Evolutionary conservation across 1,139 yeast species (phyloP), one percentile per base, ranked within the genome.

Genomic region (Taphrina betulina): DNA sequence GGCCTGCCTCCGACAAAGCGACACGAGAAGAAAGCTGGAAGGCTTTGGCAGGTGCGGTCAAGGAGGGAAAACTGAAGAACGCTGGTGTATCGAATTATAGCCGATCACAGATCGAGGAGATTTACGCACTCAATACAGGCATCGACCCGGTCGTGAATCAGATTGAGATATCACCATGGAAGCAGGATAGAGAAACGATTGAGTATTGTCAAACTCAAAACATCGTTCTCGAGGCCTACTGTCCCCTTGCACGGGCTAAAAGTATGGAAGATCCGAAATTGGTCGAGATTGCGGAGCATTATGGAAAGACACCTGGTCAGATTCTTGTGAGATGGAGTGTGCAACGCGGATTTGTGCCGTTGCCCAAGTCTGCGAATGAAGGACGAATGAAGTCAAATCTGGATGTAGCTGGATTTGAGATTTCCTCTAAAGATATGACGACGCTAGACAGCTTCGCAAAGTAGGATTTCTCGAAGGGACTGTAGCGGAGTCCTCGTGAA

Each of bases 331-430:
- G 72, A 52, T 78, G 81, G 81, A 63, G 67, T 42, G 53, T 69
- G 22, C 67, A 66, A 45, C 60, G 66, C 69, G 86, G 84, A 40
- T 75, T 81, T 52, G 80, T 82, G 28, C 85, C 82, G 12, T 73
- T 87, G 63, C 92, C 95, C 59, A 86, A 86, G 72, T 81, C 92
- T 28, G 77, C 78, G 33, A 80, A 77, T 29, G 77, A 79, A 16
- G 67, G 71, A 8, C 79, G 95, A 72, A 77, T 86, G 60, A 76
- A 68, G 50, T 71, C 77, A 55, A 87, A 87, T 71, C 69, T 79
- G 57, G 68, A 78, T 63, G 68, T 76, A 16, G 73, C 83, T 53
- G 72, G 74, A 3, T 77, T 74, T 62, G 76, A 76, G 1, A 71
- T 86, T 57, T 64, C 75, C 5, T 73, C 75, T n/a, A 83, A 76